Percentiles rank a stretch among this genome's conserved stretches.
Evolutionary conservation across 495 filamentous ascomycete genomes (phyloP).

Genomic region (Penicillium turbatum): DNA sequence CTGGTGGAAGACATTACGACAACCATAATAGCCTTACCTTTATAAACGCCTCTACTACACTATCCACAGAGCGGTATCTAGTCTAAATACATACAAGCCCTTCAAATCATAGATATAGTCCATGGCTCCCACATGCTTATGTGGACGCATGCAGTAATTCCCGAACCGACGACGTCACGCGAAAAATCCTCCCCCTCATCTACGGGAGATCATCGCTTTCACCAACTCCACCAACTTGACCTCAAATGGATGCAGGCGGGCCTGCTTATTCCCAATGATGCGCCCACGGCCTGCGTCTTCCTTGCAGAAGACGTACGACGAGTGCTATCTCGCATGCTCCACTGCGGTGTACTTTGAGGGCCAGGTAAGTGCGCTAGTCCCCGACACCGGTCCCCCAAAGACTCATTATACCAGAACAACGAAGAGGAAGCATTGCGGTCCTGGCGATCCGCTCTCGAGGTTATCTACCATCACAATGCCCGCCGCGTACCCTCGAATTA

Average conservation of each 20-base stretch:
- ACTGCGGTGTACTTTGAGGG: constrained; percentile 94
- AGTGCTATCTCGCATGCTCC: constrained; percentile 88
- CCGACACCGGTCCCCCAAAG: constrained; percentile 6
- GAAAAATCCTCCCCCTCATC: constrained; percentile 29
- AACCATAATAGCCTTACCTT: no score
- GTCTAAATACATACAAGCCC: no score
- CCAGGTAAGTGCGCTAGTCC: constrained; percentile 54
- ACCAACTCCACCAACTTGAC: constrained; percentile 17
- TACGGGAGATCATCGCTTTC: constrained; percentile 22
- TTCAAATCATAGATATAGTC: background rate
- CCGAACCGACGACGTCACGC: constrained; percentile 45
- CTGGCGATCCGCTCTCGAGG: constrained; percentile 87
- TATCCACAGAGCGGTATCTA: no score
- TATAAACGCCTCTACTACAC: no score
- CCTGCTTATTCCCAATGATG: constrained; percentile 55
- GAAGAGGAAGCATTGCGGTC: constrained; percentile 87
- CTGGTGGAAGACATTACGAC: no score
- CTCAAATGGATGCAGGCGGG: constrained; percentile 29
- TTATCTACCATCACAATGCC: constrained; percentile 84
- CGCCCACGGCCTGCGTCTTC: constrained; percentile 73
- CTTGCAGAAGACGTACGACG: constrained; percentile 96
- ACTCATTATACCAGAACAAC: constrained; percentile 62
- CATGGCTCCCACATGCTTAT: background rate
- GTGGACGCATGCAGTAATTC: constrained; percentile 26
- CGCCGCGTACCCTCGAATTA: constrained; percentile 66